Percentiles rank a stretch among this genome's conserved stretches.
phyloP scores from a whole-genome alignment of 495 filamentous ascomycete species.

The Aspergillus saccharolyticus region DNA sequence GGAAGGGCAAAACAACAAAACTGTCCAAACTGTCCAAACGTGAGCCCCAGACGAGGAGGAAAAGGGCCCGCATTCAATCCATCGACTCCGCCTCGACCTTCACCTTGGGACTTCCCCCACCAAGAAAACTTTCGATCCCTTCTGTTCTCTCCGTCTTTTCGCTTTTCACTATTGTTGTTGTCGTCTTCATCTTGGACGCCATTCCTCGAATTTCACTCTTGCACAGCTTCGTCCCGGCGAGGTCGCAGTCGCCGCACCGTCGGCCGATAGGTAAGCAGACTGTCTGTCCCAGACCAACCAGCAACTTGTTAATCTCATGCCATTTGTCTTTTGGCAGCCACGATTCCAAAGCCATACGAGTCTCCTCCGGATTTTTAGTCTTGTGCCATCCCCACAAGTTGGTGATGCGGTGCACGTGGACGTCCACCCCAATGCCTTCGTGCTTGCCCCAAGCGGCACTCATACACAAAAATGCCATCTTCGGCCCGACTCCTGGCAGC shows the following conservation, averaged over 20 bases:
- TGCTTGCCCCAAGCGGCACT: slow-evolving; percentile 59
- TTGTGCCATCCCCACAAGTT: slow-evolving; percentile 95
- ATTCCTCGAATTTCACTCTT: slow-evolving; percentile 53
- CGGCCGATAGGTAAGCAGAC: slow-evolving; percentile 78
- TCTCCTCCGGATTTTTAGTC: slow-evolving; percentile 81
- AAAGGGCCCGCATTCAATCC: not conserved
- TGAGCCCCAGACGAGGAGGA: not conserved
- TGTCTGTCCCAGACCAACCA: slow-evolving; percentile 88
- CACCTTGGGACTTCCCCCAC: slow-evolving; percentile 28
- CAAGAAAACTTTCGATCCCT: slow-evolving; percentile 12
- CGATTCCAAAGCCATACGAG: slow-evolving; percentile 65
- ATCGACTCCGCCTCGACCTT: slow-evolving; percentile 26
- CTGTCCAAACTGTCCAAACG: not conserved
- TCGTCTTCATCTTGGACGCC: slow-evolving; percentile 24
- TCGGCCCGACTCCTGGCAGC: slow-evolving; percentile 90
- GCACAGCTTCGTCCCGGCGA: slow-evolving; percentile 71
- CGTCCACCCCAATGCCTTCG: slow-evolving; percentile 62
- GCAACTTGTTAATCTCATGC: slow-evolving; percentile 90
- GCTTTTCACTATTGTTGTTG: slow-evolving; percentile 44
- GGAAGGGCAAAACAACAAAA: not conserved
- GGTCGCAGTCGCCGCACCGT: slow-evolving; percentile 75
- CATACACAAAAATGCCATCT: slow-evolving; percentile 95
- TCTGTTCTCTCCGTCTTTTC: slow-evolving; percentile 20
- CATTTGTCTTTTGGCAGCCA: slow-evolving; percentile 86
- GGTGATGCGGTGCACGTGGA: slow-evolving; percentile 80